Conservation (phyloP, 1,139 yeast genomes). For the Hyphopichia buzzinii region DNA sequence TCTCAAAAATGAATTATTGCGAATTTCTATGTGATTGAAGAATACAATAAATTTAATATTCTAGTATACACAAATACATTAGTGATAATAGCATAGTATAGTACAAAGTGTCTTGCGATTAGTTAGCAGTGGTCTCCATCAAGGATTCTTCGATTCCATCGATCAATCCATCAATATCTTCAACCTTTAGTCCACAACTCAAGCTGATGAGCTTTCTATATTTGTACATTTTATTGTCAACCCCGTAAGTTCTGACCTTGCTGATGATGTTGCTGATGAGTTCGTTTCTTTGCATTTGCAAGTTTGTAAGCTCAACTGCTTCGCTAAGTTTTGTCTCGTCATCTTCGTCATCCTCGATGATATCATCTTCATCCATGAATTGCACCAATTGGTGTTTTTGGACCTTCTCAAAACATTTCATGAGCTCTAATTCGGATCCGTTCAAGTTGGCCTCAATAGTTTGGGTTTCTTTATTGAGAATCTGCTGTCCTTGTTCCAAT, state of each 20-base stretch:
- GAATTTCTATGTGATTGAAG: no score
- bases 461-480: slow-evolving; percentile 19
- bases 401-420: slow-evolving; percentile 23
- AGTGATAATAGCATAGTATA: no score
- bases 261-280: slow-evolving; percentile 38
- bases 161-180: slow-evolving; percentile 68
- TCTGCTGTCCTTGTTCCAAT: slow-evolving; percentile 28
- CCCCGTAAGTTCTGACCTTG: slow-evolving; percentile 37
- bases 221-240: slow-evolving; percentile 64
- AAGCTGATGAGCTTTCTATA: slow-evolving; percentile 78
- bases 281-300: slow-evolving; percentile 52
- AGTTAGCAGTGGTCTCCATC: slow-evolving; percentile 23
- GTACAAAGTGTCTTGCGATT: background rate
- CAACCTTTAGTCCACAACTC: slow-evolving; percentile 77
- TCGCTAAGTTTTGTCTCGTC: slow-evolving; percentile 21
- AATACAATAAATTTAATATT: no score
- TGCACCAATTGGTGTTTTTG: slow-evolving; percentile 32
- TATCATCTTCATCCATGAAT: slow-evolving; percentile 20
- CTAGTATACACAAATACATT: no score
- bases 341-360: slow-evolving; percentile 15
- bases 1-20: no score
- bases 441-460: slow-evolving; percentile 28
- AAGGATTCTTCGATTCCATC: slow-evolving; percentile 48
- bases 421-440: slow-evolving; percentile 33
- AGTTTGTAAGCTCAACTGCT: slow-evolving; percentile 46